Evolutionary conservation across 306 rosid species (phyloP).

Genomic region (Macrotyloma uniflorum): DNA sequence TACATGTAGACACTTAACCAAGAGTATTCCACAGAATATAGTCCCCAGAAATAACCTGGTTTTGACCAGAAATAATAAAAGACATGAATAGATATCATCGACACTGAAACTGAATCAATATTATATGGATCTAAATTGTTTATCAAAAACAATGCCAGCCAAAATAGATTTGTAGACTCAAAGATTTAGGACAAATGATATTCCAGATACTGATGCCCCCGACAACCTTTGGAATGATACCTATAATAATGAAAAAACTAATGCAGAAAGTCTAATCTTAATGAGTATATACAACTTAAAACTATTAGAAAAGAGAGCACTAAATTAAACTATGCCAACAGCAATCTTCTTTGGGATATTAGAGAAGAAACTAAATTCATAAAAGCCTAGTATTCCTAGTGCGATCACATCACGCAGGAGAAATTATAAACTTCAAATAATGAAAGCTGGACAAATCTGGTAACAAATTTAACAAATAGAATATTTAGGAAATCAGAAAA

Average conservation of each 20-base stretch:
- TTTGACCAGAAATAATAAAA: slow-evolving; percentile 22
- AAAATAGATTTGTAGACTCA: slow-evolving; percentile 53
- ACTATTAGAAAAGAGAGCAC: background rate
- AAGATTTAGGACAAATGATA: slow-evolving; percentile 76
- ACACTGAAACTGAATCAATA: too few relatives aligned
- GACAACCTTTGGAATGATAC: slow-evolving; percentile 77
- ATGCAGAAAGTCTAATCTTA: slow-evolving; percentile 7
- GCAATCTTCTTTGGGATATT: background rate
- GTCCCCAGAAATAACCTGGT: slow-evolving; percentile 80
- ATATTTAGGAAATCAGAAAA: background rate
- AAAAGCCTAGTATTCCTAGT: background rate
- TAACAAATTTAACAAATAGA: too few relatives aligned
- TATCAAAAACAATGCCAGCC: too few relatives aligned
- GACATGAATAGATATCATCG: background rate
- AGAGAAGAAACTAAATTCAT: slow-evolving; percentile 25
- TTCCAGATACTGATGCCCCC: slow-evolving; percentile 94
- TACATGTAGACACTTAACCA: slow-evolving; percentile 79
- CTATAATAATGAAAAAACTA: slow-evolving; percentile 47
- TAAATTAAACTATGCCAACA: background rate
- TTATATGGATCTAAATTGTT: too few relatives aligned
- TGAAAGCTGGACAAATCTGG: background rate
- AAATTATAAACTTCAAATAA: background rate
- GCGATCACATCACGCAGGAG: background rate
- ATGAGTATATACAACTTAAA: too few relatives aligned
- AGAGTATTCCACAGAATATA: slow-evolving; percentile 95